Conservation (phyloP, 176 grass and related monocot species). For the Calamus simplicifolius region DNA sequence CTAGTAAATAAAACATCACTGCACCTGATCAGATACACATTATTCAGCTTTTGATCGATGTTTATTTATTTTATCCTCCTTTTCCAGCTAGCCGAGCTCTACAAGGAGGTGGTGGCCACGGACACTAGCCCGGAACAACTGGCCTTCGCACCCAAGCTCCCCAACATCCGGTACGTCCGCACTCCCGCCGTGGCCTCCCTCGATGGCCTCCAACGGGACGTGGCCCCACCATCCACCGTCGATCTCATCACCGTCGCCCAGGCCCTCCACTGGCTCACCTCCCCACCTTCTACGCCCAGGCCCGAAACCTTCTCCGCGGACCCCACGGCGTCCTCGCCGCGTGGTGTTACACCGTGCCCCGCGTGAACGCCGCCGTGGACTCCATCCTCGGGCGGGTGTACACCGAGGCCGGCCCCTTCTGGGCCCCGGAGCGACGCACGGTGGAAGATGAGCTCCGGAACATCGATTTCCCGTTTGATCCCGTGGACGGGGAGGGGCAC, state of each 20-base stretch:
- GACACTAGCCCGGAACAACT: slow-evolving; percentile 84
- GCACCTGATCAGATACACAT: too few species aligned
- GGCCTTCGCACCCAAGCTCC: slow-evolving; percentile 28
- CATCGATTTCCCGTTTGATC: slow-evolving; percentile 62
- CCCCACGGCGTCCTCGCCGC: slow-evolving; percentile 49
- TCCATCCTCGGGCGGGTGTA: slow-evolving; percentile 53
- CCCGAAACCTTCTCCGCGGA: slow-evolving; percentile 33
- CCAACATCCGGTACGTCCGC: slow-evolving; percentile 53
- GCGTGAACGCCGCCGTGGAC: slow-evolving; percentile 51
- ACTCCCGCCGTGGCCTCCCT: slow-evolving; percentile 30
- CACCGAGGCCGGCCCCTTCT: slow-evolving; percentile 33
- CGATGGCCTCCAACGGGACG: slow-evolving; percentile 23
- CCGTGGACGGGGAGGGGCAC: slow-evolving; percentile 35
- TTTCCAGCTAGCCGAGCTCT: slow-evolving; percentile 47
- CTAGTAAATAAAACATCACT: too few species aligned
- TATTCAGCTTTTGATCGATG: too few species aligned
- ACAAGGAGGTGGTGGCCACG: slow-evolving; percentile 60
- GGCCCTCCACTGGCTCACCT: slow-evolving; percentile 91
- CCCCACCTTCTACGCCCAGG: slow-evolving; percentile 53
- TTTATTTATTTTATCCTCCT: too few species aligned
- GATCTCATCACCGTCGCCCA: slow-evolving; percentile 80
- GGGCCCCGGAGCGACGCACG: slow-evolving; percentile 41
- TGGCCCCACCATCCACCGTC: slow-evolving; percentile 34
- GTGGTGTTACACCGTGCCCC: slow-evolving; percentile 82
- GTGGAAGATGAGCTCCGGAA: slow-evolving; percentile 66